A percentile compares a stretch with the other conserved stretches of the same genome.
Conservation (phyloP, 176 grass and related monocot genomes). For the Ensete ventricosum region DNA sequence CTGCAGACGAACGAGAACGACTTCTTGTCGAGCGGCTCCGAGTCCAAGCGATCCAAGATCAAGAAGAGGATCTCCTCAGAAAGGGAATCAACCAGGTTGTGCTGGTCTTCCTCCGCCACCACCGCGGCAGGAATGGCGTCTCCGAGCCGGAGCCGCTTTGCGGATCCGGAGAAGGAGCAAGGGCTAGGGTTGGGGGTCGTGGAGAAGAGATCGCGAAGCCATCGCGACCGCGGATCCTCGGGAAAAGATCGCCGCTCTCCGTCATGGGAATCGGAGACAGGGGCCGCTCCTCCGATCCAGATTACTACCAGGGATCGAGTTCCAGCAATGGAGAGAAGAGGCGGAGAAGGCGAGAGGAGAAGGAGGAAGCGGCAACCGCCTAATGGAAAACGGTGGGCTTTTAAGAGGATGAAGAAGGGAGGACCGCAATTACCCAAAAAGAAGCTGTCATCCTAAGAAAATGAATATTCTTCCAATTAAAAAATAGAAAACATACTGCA, state of each 20-base stretch:
- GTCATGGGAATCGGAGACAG: not conserved
- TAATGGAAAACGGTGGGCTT: not conserved
- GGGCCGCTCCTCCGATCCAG: not conserved
- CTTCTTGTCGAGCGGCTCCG: conserved; percentile 52
- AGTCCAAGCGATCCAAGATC: conserved; percentile 45
- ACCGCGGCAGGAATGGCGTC: not conserved
- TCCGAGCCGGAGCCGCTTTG: not conserved
- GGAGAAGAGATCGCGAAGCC: not conserved
- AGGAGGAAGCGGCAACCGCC: conserved; percentile 1
- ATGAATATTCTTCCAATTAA: not conserved
- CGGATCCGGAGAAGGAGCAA: not conserved
- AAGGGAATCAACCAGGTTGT: conserved; percentile 25
- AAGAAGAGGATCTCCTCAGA: conserved; percentile 69
- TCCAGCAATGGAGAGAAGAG: not conserved
- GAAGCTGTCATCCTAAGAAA: not conserved
- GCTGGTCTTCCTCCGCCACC: not conserved
- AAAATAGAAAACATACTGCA: too few relatives aligned
- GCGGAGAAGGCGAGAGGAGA: not conserved
- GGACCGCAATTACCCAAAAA: not conserved
- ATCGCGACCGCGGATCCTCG: not conserved
- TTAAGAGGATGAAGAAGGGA: not conserved
- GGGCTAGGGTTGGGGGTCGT: not conserved
- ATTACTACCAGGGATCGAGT: not conserved
- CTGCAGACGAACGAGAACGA: conserved; percentile 66
- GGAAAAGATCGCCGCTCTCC: conserved; percentile 7